Conservation (phyloP, 306 rosid genomes). For the Rosa lucieae region DNA sequence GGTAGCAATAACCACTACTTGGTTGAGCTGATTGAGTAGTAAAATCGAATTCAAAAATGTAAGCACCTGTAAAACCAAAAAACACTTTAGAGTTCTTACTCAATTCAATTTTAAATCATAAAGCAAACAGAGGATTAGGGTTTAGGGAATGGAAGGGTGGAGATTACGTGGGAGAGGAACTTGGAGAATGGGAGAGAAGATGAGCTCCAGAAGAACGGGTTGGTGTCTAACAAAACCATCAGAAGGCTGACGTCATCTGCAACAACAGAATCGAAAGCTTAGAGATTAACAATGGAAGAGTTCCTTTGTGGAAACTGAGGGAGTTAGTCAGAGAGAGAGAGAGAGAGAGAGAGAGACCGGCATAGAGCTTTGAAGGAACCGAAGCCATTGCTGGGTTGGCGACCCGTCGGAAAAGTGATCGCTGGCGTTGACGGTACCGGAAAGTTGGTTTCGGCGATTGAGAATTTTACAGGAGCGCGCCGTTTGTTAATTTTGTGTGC, state of each 20-base stretch:
- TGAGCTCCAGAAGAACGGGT: constrained; percentile 83
- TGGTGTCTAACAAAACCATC: constrained; percentile 77
- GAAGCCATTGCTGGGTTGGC: constrained; percentile 50
- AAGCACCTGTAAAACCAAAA: constrained; percentile 51
- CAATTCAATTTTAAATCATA: background rate
- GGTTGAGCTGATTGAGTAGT: constrained; percentile 82
- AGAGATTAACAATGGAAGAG: background rate
- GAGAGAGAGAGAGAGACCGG: constrained; percentile 39
- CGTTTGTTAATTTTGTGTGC: background rate
- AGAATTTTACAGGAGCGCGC: background rate
- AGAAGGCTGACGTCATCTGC: constrained; percentile 92
- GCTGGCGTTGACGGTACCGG: background rate
- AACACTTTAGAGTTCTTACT: background rate
- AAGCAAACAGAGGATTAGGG: constrained; percentile 14
- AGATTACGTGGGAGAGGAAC: constrained; percentile 75
- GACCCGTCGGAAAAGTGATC: background rate
- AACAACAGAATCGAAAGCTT: constrained; percentile 15
- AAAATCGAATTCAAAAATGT: constrained; percentile 75
- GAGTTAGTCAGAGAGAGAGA: background rate
- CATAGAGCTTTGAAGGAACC: constrained; percentile 71
- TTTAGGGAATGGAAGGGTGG: background rate
- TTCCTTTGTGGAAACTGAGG: background rate
- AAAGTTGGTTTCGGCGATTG: background rate
- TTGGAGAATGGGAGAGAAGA: constrained; percentile 67
- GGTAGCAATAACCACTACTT: constrained; percentile 77